These are phyloP conservation scores for Trichomonas tenax DNA, from an alignment of 208 protist genomes.

Conservation along the genomic window DNA sequence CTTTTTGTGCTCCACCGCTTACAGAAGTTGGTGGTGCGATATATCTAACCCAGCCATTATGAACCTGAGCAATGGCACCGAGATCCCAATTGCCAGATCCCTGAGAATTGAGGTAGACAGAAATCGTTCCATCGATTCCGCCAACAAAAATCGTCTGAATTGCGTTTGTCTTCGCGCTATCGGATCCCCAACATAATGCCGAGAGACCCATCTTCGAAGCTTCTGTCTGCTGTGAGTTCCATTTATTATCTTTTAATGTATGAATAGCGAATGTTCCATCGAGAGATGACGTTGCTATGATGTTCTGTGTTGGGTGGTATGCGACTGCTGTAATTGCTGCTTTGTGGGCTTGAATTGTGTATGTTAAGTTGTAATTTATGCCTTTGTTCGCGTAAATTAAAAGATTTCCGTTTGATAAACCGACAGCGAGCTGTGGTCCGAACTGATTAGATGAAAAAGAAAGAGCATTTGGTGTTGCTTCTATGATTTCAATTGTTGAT, in stretches of 20 bases:
- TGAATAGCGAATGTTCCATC: neutral
- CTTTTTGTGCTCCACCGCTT: neutral
- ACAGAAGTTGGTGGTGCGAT: neutral
- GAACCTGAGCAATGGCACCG: neutral
- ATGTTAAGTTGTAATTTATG: neutral
- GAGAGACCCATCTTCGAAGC: neutral
- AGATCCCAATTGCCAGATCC: neutral
- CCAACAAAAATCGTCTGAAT: neutral
- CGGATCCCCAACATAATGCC: neutral
- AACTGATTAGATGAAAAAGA: neutral
- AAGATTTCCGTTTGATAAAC: neutral
- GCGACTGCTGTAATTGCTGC: neutral
- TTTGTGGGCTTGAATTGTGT: neutral
- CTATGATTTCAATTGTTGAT: neutral
- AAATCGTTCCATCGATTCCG: neutral
- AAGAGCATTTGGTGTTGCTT: neutral
- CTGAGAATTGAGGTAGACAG: neutral
- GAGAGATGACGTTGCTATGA: neutral
- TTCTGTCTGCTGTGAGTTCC: neutral
- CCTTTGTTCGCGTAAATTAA: neutral
- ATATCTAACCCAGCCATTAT: neutral
- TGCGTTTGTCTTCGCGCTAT: neutral
- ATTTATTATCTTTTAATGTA: neutral
- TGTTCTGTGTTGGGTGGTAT: neutral
- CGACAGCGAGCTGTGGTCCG: neutral